Evolutionary conservation across 1,284 basidiomycete genomes (phyloP).

Genomic region (Cryptococcus sp.): DNA sequence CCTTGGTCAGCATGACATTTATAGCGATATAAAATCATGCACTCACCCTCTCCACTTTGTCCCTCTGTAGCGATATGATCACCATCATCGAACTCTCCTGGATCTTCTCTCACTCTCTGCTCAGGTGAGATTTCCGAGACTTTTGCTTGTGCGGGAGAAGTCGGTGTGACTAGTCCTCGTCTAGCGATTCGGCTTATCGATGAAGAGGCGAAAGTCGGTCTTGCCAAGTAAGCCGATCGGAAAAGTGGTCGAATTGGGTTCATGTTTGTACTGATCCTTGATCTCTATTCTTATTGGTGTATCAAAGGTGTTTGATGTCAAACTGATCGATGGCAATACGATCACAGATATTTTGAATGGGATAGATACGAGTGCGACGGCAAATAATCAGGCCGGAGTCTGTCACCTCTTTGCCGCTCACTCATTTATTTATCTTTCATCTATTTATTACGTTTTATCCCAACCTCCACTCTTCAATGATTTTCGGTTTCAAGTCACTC

Average conservation of each 20-base stretch:
- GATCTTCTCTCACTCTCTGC: conserved; percentile 23
- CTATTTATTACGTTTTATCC: neutral
- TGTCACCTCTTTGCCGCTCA: too few species aligned
- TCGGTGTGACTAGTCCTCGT: conserved; percentile 28
- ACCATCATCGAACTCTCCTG: conserved; percentile 29
- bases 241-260: conserved; percentile 21
- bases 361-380: too few species aligned
- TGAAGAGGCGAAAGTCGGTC: conserved; percentile 3
- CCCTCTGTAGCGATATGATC: conserved; percentile 18
- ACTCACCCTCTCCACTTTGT: conserved; percentile 25
- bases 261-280: conserved; percentile 3
- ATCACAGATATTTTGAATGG: too few species aligned
- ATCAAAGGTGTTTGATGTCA: neutral
- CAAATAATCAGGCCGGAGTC: too few species aligned
- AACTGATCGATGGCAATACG: too few species aligned
- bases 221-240: conserved; percentile 5
- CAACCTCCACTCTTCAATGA: neutral
- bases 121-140: conserved; percentile 20
- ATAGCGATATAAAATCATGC: neutral
- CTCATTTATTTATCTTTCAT: neutral
- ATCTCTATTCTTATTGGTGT: neutral
- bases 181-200: conserved; percentile 6
- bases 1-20: neutral
- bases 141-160: conserved; percentile 20
- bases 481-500: too few species aligned